Base-by-base conservation (phyloP, 1,139 yeast species). In the Yamadazyma atmosphaerica region DNA sequence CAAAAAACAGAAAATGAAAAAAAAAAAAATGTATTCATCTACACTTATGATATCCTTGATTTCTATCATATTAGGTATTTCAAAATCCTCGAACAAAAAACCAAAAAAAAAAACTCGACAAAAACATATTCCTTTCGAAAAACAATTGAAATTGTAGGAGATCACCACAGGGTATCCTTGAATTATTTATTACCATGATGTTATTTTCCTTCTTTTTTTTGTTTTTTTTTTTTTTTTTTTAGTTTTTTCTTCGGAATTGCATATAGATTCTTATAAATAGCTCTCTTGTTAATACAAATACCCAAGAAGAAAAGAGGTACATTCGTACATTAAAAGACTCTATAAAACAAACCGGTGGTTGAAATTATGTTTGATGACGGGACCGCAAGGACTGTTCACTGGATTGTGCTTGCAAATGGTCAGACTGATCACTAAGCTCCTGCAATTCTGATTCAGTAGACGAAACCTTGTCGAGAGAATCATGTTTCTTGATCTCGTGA, bases 181-280 rank as follows among this genome's bases (percentile, higher is more conserved):
- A 24, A n/a, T 24, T n/a, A n/a, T n/a, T n/a, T n/a, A n/a, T n/a
- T n/a, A n/a, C n/a, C n/a, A n/a, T n/a, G n/a, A n/a, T 11, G 9
- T 26, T 26, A 6, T 26, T 26, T 6, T 4, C 17, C 7, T 8
- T 8, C 27, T 24, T 24, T 7, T 26, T 26, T 8, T 12, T 7
- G 17, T 9, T 26, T 26, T 28, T 19, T 26, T 18, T 25, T 33
- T 27, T 19, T 30, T 23, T 25, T 33, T 32, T 34, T 34, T 36
- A 37, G 33, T 35, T 42, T 42, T 42, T 38, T 38, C 36, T 38
- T 40, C 36, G 41, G 40, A 37, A 33, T 30, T 18, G 33, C 35
- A 34, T 29, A 32, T 34, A 27, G 32, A 31, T 26, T 36, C 43
- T 38, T 43, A 43, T 43, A 43, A 32, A 43, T 43, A 43, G 46